phyloP scores from a whole-genome alignment of 768 basidiomycete species.

The Lactarius indigo region DNA sequence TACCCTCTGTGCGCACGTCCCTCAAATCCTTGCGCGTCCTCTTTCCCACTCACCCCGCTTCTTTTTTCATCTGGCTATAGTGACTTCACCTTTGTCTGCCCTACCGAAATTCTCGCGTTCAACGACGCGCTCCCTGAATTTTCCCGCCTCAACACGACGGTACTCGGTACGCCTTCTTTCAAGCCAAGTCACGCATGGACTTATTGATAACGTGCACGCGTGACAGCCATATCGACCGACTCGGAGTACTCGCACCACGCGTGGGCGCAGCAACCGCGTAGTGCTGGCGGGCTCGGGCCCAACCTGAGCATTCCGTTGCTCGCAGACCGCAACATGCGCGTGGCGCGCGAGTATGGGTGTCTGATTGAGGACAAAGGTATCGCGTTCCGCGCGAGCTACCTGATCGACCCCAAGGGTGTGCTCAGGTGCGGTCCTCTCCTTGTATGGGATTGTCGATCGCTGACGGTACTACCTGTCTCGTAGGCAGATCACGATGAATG shows the following conservation, averaged over 20 bases:
- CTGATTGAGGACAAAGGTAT: slow-evolving; percentile 87
- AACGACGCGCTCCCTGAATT: slow-evolving; percentile 81
- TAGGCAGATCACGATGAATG: slow-evolving; percentile 79
- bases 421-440: slow-evolving; percentile 47
- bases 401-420: slow-evolving; percentile 81
- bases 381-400: slow-evolving; percentile 80
- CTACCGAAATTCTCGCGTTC: slow-evolving; percentile 95
- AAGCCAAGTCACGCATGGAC: too few relatives aligned
- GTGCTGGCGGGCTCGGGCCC: slow-evolving; percentile 87
- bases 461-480: background rate
- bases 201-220: slow-evolving; percentile 12
- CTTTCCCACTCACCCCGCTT: background rate
- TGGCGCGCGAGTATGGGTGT: slow-evolving; percentile 83
- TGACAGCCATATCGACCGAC: slow-evolving; percentile 76
- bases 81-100: slow-evolving; percentile 88
- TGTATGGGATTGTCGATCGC: background rate
- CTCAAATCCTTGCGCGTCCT: background rate
- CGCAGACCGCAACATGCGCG: slow-evolving; percentile 74
- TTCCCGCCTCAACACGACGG: slow-evolving; percentile 64
- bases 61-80: slow-evolving; percentile 34
- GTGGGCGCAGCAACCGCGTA: slow-evolving; percentile 79
- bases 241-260: slow-evolving; percentile 86
- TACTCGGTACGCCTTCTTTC: slow-evolving; percentile 55
- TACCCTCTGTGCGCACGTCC: slow-evolving; percentile 77
- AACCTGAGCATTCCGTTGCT: slow-evolving; percentile 81